phyloP scores from a whole-genome alignment of 192 early-diverging fungal species.

The Gryganskiella cystojenkinii region DNA sequence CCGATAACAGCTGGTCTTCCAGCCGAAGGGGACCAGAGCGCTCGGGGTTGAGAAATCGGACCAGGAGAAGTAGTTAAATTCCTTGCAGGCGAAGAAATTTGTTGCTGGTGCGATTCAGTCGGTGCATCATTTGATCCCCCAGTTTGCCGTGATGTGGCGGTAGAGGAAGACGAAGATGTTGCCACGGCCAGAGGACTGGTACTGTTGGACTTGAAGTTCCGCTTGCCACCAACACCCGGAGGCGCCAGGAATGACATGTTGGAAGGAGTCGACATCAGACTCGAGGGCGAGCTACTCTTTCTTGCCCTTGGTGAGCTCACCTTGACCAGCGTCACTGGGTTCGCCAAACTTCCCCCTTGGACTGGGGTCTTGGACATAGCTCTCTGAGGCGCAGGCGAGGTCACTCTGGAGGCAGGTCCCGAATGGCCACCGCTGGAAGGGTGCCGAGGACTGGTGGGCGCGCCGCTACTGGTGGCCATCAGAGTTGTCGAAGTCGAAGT shows the following conservation, averaged over 20 bases:
- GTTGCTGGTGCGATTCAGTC: background rate
- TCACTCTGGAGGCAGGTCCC: conserved; percentile 6
- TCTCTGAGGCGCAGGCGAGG: conserved; percentile 20
- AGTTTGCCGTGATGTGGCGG: background rate
- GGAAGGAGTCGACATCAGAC: conserved; percentile 44
- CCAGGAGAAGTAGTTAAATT: background rate
- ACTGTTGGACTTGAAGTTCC: conserved; percentile 30
- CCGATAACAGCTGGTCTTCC: background rate
- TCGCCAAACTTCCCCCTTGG: conserved; percentile 2
- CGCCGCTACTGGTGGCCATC: conserved; percentile 38
- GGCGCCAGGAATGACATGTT: conserved; percentile 46
- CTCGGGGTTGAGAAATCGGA: background rate
- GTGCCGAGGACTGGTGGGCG: conserved; percentile 53
- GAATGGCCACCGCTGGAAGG: background rate
- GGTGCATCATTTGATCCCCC: background rate
- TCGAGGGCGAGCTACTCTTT: conserved; percentile 43
- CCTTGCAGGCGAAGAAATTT: background rate
- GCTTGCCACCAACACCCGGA: conserved; percentile 22
- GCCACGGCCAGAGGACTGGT: conserved; percentile 29
- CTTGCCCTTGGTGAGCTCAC: conserved; percentile 15
- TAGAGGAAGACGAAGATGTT: background rate
- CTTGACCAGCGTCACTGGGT: conserved; percentile 18
- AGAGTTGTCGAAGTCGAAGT: conserved; percentile 29
- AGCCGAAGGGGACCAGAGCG: background rate
- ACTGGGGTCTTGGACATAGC: conserved; percentile 11